Conservation (phyloP, 495 filamentous ascomycete genomes). For the Aspergillus ostianus region DNA sequence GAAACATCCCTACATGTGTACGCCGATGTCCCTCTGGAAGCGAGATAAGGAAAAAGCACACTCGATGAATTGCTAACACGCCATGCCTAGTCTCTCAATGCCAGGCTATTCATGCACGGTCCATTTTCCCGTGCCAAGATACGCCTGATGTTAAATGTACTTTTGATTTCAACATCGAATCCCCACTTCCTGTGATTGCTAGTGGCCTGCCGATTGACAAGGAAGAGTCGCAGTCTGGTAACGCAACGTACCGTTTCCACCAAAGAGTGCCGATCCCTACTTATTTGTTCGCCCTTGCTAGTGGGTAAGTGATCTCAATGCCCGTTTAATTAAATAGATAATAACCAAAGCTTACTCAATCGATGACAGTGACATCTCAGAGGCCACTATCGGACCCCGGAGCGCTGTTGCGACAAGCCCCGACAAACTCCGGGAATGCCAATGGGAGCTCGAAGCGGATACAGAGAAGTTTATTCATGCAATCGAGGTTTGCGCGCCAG, state of each 20-base stretch:
- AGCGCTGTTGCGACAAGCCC: conserved; percentile 83
- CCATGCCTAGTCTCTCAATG: conserved; percentile 73
- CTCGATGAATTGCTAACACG: neutral
- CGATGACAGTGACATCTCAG: conserved; percentile 64
- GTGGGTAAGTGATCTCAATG: conserved; percentile 49
- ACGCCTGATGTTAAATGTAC: conserved; percentile 93
- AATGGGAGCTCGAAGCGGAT: conserved; percentile 86
- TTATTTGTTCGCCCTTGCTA: conserved; percentile 90
- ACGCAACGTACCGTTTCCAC: conserved; percentile 70
- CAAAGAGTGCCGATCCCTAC: conserved; percentile 91
- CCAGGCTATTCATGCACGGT: conserved; percentile 91
- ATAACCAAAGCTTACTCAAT: conserved; percentile 2
- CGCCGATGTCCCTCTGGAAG: conserved; percentile 20
- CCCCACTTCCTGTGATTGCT: conserved; percentile 82
- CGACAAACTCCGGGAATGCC: conserved; percentile 76
- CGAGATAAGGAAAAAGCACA: neutral
- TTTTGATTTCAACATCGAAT: conserved; percentile 82
- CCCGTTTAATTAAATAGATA: no score
- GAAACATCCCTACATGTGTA: conserved; percentile 91
- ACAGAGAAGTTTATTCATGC: conserved; percentile 88
- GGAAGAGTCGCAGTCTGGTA: conserved; percentile 30
- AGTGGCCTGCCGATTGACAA: conserved; percentile 71
- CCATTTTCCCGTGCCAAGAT: conserved; percentile 94
- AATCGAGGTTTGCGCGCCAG: conserved; percentile 59
- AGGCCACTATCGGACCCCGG: conserved; percentile 79